These are phyloP conservation scores for Wickerhamomyces sydowiorum DNA, from an alignment of 805 yeast genomes.

Conservation along the genomic window DNA sequence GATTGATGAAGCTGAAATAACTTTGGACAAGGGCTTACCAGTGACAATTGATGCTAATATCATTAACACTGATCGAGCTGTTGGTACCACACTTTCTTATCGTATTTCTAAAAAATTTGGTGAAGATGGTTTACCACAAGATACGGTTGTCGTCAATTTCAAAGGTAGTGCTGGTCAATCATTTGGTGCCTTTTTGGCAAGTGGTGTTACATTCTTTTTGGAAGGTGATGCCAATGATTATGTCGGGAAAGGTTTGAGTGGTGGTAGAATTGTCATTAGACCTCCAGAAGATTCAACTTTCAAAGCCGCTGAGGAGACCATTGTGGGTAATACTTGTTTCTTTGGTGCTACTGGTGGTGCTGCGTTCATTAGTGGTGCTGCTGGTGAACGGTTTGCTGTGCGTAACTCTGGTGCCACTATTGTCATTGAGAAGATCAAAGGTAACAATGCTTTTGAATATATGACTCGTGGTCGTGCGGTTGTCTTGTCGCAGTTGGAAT, in stretches of 20 bases:
- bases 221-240: constrained; percentile 98
- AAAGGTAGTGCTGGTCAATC: constrained; percentile 97
- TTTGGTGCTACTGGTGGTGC: constrained; percentile 97
- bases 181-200: constrained; percentile 95
- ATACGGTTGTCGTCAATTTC: constrained; percentile 89
- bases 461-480: constrained; percentile 99
- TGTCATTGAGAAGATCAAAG: constrained; percentile 88
- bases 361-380: constrained; percentile 93
- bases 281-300: constrained; percentile 83
- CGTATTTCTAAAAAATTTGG: constrained; percentile 92
- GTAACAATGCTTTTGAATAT: constrained; percentile 98
- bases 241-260: constrained; percentile 95
- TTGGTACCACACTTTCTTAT: constrained; percentile 93
- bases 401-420: constrained; percentile 98
- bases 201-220: constrained; percentile 90
- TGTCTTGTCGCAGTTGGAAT: constrained; percentile 85
- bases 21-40: constrained; percentile 95
- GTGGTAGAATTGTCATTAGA: constrained; percentile 88
- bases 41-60: constrained; percentile 91
- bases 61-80: constrained; percentile 92
- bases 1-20: constrained; percentile 91
- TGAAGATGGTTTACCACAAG: constrained; percentile 89
- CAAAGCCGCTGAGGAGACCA: constrained; percentile 93
- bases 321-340: constrained; percentile 95
- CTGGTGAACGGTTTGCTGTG: constrained; percentile 97